These are phyloP conservation scores for Dactylella cylindrospora DNA, from an alignment of 2,329 filamentous ascomycete genomes.

Conservation along the genomic window DNA sequence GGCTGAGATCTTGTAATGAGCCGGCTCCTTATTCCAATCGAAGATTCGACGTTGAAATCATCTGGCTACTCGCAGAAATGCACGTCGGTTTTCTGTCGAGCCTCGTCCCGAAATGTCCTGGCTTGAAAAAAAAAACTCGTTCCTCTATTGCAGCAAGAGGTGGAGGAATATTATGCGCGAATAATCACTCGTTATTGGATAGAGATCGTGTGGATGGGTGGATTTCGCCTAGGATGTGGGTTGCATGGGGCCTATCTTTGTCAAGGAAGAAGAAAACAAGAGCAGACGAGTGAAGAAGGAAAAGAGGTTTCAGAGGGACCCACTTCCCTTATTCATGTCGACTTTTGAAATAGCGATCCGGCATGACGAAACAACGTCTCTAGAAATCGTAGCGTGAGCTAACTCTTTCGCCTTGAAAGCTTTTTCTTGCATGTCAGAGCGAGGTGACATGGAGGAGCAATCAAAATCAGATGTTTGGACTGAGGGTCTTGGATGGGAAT, in stretches of 20 bases:
- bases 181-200: conserved; percentile 41
- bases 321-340: conserved; percentile 40
- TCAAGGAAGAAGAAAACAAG: conserved; percentile 3
- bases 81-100: conserved; percentile 30
- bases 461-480: conserved; percentile 10
- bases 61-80: too few relatives aligned
- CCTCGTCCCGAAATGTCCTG: conserved; percentile 30
- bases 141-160: too few relatives aligned
- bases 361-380: conserved; percentile 17
- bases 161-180: conserved; percentile 43
- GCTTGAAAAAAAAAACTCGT: too few relatives aligned
- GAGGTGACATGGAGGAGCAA: neutral
- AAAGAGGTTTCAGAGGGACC: conserved; percentile 10
- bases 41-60: conserved; percentile 6
- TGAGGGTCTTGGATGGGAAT: too few relatives aligned
- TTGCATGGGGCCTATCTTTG: conserved; percentile 17
- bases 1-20: conserved; percentile 41
- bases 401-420: too few relatives aligned
- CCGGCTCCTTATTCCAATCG: conserved; percentile 5
- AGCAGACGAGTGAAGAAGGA: too few relatives aligned
- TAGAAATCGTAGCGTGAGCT: neutral
- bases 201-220: conserved; percentile 18
- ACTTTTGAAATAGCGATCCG: conserved; percentile 18
- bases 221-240: conserved; percentile 10
- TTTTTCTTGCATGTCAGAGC: too few relatives aligned